Base-by-base conservation (phyloP, 306 rosid species). In the Sesbania bispinosa region DNA sequence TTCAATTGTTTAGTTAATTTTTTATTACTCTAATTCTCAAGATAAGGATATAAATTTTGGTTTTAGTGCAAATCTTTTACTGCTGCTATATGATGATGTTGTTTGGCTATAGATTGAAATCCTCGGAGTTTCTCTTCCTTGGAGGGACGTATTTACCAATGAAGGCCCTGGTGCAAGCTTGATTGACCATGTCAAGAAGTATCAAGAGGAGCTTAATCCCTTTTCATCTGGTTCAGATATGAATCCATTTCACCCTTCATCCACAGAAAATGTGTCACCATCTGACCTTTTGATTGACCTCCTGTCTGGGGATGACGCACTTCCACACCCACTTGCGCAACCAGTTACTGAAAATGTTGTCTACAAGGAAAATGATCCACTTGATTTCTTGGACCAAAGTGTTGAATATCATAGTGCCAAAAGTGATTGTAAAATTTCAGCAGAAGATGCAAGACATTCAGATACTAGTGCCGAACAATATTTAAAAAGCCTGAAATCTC, bases 61-160 rank as follows among this genome's bases (percentile, higher is more conserved):
- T 50, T 76, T 46, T 61, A 27, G 36, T 21, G 29, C 14, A 43
- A 41, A 50, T 61, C 32, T 75, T 66, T 24, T 20, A 16, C 58
- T 79, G 52, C 61, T 74, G 29, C 62, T 81, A 53, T 62, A 43
- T 70, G 67, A 63, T 82, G 43, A 45, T 75, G 54, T 71, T 66
- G 27, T 73, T 72, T 83, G 80, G 65, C 75, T 77, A 46, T 70
- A 95, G 99, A 83, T 95, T 71, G 99, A 95, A 86, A 83, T 95
- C 84, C 92, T 95, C 82, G 99, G 99, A 71, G 92, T 85, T 79
- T 82, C 96, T 59, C 96, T 95, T 80, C 97, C 99, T 70, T 95
- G 99, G 99, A 88, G 66, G 73, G 87, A 83, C 7, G 42, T 85
- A 69, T 79, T 86, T 77, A 79, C 72, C 11, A 83, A 81, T 42